Evolutionary conservation across 257 asterid genomes (phyloP).

Genomic region (Echium plantagineum): DNA sequence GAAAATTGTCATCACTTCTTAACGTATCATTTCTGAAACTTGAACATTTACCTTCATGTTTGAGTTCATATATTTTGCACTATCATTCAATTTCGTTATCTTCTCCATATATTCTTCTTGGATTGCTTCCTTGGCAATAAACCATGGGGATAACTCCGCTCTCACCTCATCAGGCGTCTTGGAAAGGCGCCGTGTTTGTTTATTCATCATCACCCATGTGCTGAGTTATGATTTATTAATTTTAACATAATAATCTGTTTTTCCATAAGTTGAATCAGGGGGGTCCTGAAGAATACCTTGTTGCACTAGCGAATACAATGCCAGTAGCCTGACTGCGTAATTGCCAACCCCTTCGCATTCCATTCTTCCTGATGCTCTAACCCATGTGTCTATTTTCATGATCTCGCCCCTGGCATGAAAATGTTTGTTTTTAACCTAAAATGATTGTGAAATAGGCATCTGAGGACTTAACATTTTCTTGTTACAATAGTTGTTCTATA

Average conservation of each 20-base stretch:
- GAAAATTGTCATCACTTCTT: not conserved
- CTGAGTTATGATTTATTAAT: constrained; percentile 21
- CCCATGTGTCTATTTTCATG: constrained; percentile 86
- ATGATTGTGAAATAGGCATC: too few species aligned
- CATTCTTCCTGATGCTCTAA: constrained; percentile 81
- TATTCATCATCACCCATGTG: constrained; percentile 95
- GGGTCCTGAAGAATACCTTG: constrained; percentile 34
- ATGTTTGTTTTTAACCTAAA: not conserved
- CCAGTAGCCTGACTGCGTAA: constrained; percentile 62
- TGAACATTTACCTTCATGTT: constrained; percentile 39
- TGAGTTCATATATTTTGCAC: constrained; percentile 41
- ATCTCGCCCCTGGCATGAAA: constrained; percentile 64
- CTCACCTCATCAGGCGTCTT: constrained; percentile 90
- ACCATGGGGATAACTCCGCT: constrained; percentile 74
- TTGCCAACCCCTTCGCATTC: constrained; percentile 87
- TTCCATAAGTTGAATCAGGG: not conserved
- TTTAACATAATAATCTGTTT: not conserved
- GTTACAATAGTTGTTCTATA: not conserved
- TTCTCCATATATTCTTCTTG: constrained; percentile 42
- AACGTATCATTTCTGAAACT: not conserved
- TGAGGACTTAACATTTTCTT: not conserved
- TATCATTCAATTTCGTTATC: constrained; percentile 44
- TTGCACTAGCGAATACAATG: constrained; percentile 60
- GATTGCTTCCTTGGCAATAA: constrained; percentile 58
- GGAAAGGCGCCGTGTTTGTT: constrained; percentile 65